Evolutionary conservation across 1,139 yeast species (phyloP).

Genomic region (Trichomonascaceae sp.): DNA sequence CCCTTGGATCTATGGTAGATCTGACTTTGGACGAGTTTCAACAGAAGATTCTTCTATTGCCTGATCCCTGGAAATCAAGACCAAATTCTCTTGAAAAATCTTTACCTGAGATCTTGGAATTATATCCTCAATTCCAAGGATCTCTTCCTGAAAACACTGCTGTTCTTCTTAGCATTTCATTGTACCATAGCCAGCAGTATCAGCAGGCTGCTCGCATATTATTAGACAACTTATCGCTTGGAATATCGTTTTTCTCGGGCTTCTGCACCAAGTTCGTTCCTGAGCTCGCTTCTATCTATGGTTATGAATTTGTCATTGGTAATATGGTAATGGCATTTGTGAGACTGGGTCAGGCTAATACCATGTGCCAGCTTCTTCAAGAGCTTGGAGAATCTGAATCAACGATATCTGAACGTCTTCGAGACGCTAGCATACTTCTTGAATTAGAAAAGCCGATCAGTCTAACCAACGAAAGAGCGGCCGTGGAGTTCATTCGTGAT

Average conservation of each 20-base stretch:
- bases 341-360: conserved; percentile 11
- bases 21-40: neutral
- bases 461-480: conserved; percentile 1
- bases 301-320: conserved; percentile 14
- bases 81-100: neutral
- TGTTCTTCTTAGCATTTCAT: conserved; percentile 10
- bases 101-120: conserved; percentile 4
- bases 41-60: neutral
- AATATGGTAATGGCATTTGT: conserved; percentile 14
- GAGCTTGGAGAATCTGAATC: conserved; percentile 12
- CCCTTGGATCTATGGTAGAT: neutral
- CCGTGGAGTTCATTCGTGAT: neutral
- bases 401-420: neutral
- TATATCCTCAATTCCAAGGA: conserved; percentile 11
- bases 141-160: conserved; percentile 9
- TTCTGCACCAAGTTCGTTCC: conserved; percentile 13
- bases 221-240: conserved; percentile 14
- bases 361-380: conserved; percentile 10
- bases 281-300: conserved; percentile 9
- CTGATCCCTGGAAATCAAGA: neutral
- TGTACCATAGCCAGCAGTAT: conserved; percentile 13
- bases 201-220: conserved; percentile 10
- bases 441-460: neutral
- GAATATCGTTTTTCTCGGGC: conserved; percentile 10
- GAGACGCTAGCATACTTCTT: neutral